Conservation (phyloP, 345 rosid genomes). For the Brassica carinata region DNA sequence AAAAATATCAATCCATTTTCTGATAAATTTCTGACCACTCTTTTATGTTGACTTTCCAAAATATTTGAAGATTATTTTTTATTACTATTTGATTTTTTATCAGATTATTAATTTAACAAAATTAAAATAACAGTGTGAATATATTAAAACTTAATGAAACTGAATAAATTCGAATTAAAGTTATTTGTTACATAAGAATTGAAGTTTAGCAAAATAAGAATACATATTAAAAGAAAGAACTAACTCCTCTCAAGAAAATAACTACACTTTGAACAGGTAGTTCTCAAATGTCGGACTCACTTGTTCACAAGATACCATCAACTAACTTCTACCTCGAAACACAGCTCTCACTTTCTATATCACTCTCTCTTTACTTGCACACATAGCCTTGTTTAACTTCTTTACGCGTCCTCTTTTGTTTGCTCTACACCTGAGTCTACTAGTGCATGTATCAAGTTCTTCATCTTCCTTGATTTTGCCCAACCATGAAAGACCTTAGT, state of each 20-base stretch:
- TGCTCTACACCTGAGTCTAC: no score
- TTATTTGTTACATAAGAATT: no score
- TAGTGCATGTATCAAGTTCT: no score
- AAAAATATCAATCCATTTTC: background rate
- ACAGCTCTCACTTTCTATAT: background rate
- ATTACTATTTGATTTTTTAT: background rate
- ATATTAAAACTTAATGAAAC: background rate
- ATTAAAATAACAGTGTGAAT: no score
- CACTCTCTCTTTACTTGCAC: no score
- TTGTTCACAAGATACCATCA: constrained; percentile 5
- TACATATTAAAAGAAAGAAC: no score
- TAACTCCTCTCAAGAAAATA: background rate
- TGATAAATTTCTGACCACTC: background rate
- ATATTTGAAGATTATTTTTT: background rate
- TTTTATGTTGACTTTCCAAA: background rate
- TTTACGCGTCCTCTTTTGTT: no score
- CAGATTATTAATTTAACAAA: background rate
- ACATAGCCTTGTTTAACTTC: no score
- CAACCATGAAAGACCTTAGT: no score
- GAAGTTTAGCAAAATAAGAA: background rate
- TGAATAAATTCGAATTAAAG: no score
- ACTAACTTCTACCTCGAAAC: background rate
- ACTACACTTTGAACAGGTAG: constrained; percentile 5
- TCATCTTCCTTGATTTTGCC: no score
- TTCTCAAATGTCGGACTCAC: constrained; percentile 7